Conservation (phyloP, 139 green algal species). For the Desmodesmus armatus region DNA sequence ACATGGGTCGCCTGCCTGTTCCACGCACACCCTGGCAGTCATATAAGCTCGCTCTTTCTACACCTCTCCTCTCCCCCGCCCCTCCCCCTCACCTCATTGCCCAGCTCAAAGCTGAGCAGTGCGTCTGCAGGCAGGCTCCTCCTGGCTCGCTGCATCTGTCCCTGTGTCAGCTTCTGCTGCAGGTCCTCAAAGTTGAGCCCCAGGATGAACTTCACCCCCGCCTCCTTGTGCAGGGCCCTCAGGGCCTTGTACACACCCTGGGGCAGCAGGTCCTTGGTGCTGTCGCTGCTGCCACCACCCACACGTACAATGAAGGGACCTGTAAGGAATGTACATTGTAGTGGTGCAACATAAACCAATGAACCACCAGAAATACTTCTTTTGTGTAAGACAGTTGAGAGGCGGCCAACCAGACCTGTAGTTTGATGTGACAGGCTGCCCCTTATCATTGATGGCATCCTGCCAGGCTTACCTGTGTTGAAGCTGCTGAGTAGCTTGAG, state of each 20-base stretch:
- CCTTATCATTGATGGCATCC: too few species aligned
- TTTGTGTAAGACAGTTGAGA: too few species aligned
- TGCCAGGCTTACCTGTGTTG: too few species aligned
- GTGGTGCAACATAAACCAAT: too few species aligned
- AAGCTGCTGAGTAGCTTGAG: conserved; percentile 13
- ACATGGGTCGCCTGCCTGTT: too few species aligned
- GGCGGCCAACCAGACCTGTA: too few species aligned
- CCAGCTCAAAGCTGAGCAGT: conserved; percentile 35
- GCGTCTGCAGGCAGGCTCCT: background rate
- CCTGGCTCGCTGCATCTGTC: background rate
- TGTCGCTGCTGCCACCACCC: conserved; percentile 47
- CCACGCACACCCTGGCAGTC: too few species aligned
- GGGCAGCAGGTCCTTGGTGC: background rate
- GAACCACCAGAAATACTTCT: too few species aligned
- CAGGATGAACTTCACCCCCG: conserved; percentile 33
- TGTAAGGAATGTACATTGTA: too few species aligned
- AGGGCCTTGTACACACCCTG: conserved; percentile 28
- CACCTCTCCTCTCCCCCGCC: too few species aligned
- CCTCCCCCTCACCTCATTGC: conserved; percentile 42
- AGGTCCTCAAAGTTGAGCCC: conserved; percentile 18
- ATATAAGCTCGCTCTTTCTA: too few species aligned
- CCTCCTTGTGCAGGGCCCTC: conserved; percentile 18
- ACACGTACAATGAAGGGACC: conserved; percentile 36
- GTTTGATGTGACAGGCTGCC: too few species aligned
- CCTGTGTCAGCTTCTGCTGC: background rate